A percentile compares a stretch with the other conserved stretches of the same genome.
Evolutionary conservation across 345 rosid genomes (phyloP).

Genomic region (Orychophragmus violaceus): DNA sequence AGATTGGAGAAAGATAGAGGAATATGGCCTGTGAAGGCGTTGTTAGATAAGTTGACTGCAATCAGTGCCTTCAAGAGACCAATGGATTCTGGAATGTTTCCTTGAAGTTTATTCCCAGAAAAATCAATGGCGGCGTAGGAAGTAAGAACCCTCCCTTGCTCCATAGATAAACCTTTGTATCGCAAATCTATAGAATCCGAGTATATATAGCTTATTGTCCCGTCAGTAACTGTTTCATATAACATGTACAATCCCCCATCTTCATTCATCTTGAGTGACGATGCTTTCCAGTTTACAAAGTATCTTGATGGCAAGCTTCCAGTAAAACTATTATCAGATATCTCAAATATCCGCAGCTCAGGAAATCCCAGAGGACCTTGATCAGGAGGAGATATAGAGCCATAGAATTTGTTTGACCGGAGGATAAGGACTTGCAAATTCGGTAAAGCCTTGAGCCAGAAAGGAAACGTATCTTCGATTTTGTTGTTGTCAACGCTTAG

Average conservation of each 20-base stretch:
- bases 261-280: not conserved
- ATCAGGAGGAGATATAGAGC: not conserved
- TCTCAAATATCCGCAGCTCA: not conserved
- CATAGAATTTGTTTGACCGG: conserved; percentile 7
- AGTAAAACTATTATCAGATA: not conserved
- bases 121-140: not conserved
- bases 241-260: not conserved
- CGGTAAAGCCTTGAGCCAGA: conserved; percentile 12
- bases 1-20: not conserved
- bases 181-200: not conserved
- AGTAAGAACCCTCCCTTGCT: not conserved
- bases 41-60: not conserved
- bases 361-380: not conserved
- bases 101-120: not conserved
- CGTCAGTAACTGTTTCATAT: not conserved
- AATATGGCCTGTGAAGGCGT: not conserved
- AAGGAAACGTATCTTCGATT: not conserved
- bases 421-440: conserved; percentile 4
- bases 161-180: not conserved
- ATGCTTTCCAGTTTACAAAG: not conserved
- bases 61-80: not conserved
- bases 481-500: not conserved
- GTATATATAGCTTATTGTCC: not conserved
- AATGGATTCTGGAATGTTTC: not conserved
- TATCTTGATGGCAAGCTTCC: not conserved